Evolutionary conservation across 768 basidiomycete species (phyloP).

Genomic region (Multifurca ochricompacta): DNA sequence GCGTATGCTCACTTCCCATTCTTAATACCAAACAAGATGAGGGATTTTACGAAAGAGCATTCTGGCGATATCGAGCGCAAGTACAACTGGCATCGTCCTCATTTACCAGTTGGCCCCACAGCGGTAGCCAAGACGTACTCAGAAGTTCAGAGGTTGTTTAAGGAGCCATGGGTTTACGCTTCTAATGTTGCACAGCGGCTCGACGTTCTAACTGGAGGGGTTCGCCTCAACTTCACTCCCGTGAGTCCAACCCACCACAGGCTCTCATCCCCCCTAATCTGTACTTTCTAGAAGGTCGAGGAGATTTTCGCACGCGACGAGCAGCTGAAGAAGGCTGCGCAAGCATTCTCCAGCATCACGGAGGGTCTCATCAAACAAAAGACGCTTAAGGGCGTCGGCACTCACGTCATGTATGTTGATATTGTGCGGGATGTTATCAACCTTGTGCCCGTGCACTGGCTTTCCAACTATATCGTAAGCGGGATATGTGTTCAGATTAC

Average conservation of each 20-base stretch:
- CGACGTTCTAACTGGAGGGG: conserved; percentile 2
- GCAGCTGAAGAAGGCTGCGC: neutral
- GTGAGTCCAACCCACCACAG: neutral
- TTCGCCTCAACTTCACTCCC: neutral
- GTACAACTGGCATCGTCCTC: conserved; percentile 57
- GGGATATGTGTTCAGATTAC: neutral
- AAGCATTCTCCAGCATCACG: neutral
- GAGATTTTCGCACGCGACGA: neutral
- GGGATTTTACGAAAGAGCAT: conserved; percentile 31
- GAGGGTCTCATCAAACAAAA: conserved; percentile 23
- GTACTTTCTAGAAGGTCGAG: conserved; percentile 5
- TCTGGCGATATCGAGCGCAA: conserved; percentile 30
- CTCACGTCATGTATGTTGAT: conserved; percentile 37
- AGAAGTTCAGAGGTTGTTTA: neutral
- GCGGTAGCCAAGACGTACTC: neutral
- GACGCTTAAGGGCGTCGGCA: conserved; percentile 28
- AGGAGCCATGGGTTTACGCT: neutral
- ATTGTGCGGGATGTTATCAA: conserved; percentile 65
- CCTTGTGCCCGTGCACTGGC: conserved; percentile 52
- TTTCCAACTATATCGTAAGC: conserved; percentile 48
- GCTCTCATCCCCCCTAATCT: neutral
- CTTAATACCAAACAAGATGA: conserved; percentile 49
- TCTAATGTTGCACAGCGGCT: neutral
- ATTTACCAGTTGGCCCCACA: conserved; percentile 7
- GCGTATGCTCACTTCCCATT: conserved; percentile 80